These are phyloP conservation scores for Ettlia oleoabundans DNA, from an alignment of 139 green algal genomes.

Conservation along the genomic window DNA sequence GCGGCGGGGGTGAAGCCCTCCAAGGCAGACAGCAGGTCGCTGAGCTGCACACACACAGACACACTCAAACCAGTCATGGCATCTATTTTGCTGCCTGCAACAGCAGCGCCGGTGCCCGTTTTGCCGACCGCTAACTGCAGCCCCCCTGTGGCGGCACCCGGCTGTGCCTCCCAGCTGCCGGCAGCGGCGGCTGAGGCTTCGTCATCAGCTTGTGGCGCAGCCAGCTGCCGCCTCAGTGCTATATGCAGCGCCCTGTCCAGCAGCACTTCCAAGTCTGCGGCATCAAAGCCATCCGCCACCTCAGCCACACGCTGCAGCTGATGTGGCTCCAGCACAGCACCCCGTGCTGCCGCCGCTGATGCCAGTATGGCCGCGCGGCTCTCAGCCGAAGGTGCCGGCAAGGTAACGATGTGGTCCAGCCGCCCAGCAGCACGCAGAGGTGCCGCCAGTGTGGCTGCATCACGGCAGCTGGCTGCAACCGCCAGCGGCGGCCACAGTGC, in stretches of 20 bases:
- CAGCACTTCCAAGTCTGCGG: slow-evolving; percentile 72
- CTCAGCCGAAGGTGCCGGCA: slow-evolving; percentile 52
- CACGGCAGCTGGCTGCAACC: slow-evolving; percentile 47
- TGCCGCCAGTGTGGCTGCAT: slow-evolving; percentile 48
- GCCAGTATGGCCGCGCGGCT: slow-evolving; percentile 63
- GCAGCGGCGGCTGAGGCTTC: neutral
- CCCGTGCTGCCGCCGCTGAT: slow-evolving; percentile 36
- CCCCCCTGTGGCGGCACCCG: slow-evolving; percentile 1
- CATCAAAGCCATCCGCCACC: slow-evolving; percentile 78
- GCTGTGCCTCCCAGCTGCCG: neutral
- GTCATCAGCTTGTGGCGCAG: too few relatives aligned
- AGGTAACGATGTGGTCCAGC: slow-evolving; percentile 57
- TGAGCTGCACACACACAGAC: neutral
- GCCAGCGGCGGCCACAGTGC: slow-evolving; percentile 47
- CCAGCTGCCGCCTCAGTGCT: slow-evolving; percentile 51
- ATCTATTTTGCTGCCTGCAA: too few relatives aligned
- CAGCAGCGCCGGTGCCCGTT: neutral
- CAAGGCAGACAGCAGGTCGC: slow-evolving; percentile 61
- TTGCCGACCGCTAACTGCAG: neutral
- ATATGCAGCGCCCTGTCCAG: slow-evolving; percentile 72
- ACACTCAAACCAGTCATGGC: too few relatives aligned
- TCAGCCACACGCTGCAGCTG: slow-evolving; percentile 43
- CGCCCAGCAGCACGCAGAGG: slow-evolving; percentile 57
- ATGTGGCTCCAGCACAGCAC: neutral
- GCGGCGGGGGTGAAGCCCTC: slow-evolving; percentile 71